A percentile compares a stretch with the other conserved stretches of the same genome.
Evolutionary conservation across 441 rosid species (phyloP).

Genomic region (Pelargonium cotyledonis): DNA sequence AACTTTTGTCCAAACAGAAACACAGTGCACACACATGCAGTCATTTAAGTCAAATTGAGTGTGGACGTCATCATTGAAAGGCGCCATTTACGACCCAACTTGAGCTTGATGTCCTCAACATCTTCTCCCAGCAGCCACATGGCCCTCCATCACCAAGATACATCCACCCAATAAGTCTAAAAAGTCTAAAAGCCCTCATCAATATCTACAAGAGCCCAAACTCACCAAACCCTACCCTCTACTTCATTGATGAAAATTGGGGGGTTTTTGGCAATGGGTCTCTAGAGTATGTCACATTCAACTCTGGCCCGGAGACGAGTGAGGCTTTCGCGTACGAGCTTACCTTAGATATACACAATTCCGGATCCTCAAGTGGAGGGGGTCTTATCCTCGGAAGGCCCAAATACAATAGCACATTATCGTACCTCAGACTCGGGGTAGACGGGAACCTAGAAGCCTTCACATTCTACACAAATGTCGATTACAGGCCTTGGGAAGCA

Average conservation of each 20-base stretch:
- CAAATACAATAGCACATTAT: conserved; percentile 41
- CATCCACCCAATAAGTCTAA: too few relatives aligned
- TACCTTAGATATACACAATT: conserved; percentile 5
- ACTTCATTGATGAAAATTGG: conserved; percentile 20
- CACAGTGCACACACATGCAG: too few relatives aligned
- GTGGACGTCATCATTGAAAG: too few relatives aligned
- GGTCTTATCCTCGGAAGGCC: conserved; percentile 29
- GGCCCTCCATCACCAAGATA: too few relatives aligned
- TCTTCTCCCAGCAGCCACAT: too few relatives aligned
- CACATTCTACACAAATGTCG: conserved; percentile 38
- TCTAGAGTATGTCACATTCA: conserved; percentile 22
- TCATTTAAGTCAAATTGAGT: too few relatives aligned
- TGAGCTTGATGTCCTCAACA: too few relatives aligned
- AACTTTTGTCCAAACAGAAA: too few relatives aligned
- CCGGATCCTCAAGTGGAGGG: not conserved
- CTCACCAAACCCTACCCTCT: conserved; percentile 18
- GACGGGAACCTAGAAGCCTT: conserved; percentile 49
- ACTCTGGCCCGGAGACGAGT: conserved; percentile 15
- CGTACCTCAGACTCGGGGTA: conserved; percentile 42
- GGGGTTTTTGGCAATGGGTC: conserved; percentile 9
- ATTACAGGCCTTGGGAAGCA: conserved; percentile 37
- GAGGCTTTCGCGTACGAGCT: conserved; percentile 26
- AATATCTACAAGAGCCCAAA: conserved; percentile 25
- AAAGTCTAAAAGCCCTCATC: too few relatives aligned
- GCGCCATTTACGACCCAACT: too few relatives aligned